Evolutionary conservation across 495 filamentous ascomycete genomes (phyloP).

Genomic region (Ramalina peruviana): DNA sequence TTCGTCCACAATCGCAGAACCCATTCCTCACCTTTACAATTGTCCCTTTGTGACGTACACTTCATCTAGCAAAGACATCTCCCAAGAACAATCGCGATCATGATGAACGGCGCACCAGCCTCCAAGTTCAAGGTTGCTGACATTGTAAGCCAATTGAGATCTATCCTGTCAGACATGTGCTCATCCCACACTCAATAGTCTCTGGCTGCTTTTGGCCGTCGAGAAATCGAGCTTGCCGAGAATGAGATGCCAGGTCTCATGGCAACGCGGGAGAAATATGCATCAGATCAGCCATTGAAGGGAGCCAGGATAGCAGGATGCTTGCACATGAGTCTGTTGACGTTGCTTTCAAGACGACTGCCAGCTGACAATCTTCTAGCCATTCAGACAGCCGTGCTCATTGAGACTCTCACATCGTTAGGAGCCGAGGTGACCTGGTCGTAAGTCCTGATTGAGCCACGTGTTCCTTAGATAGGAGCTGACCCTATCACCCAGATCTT

Average conservation of each 20-base stretch:
- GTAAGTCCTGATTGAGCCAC: conserved; percentile 19
- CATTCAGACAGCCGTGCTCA: conserved; percentile 97
- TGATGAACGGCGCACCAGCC: conserved; percentile 59
- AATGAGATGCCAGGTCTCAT: conserved; percentile 98
- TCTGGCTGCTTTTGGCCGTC: conserved; percentile 94
- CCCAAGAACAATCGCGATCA: no score
- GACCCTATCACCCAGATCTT: conserved; percentile 28
- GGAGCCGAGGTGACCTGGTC: conserved; percentile 98
- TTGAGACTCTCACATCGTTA: conserved; percentile 86
- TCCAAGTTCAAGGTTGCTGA: conserved; percentile 96
- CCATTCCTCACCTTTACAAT: no score
- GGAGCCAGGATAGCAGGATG: conserved; percentile 92
- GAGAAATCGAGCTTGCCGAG: conserved; percentile 97
- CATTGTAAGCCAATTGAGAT: conserved; percentile 43
- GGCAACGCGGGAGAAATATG: conserved; percentile 85
- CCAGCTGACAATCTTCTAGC: conserved; percentile 30
- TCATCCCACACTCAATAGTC: conserved; percentile 31
- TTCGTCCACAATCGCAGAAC: no score
- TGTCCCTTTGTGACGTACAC: no score
- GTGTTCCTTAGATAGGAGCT: background rate
- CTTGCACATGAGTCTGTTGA: conserved; percentile 81
- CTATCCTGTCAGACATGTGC: conserved; percentile 9
- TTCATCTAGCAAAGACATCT: no score
- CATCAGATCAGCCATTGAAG: conserved; percentile 78
- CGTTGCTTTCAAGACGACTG: background rate